phyloP scores from a whole-genome alignment of 148 eudicot genomes.

The Suaeda aralocaspica region DNA sequence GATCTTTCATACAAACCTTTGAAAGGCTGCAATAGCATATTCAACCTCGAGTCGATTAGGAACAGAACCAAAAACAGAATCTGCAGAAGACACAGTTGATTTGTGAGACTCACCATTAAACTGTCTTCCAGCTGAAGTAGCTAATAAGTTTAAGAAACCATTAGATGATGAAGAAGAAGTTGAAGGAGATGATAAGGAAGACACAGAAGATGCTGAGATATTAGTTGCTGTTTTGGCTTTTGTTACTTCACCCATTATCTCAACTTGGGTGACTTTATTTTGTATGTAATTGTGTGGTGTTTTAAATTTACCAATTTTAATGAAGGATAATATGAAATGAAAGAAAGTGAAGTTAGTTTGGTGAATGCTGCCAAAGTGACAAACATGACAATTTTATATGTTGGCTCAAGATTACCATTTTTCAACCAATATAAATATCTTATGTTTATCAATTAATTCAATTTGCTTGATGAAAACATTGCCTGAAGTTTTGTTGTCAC shows the following conservation, averaged over 20 bases:
- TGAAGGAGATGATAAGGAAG: background rate
- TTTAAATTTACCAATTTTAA: background rate
- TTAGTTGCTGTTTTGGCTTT: background rate
- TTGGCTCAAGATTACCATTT: too few species aligned
- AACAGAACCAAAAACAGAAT: slow-evolving; percentile 32
- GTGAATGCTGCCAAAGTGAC: background rate
- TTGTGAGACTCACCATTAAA: background rate
- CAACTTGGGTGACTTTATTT: background rate
- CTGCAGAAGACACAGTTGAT: slow-evolving; percentile 13
- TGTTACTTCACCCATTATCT: background rate
- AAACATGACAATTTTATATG: too few species aligned
- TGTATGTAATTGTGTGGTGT: background rate
- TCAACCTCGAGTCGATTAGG: slow-evolving; percentile 36
- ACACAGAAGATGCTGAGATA: background rate
- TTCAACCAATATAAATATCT: too few species aligned
- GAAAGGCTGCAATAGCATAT: slow-evolving; percentile 40
- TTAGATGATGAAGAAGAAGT: background rate
- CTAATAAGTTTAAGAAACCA: background rate
- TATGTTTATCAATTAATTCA: too few species aligned
- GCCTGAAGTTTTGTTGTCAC: too few species aligned
- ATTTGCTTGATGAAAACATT: too few species aligned
- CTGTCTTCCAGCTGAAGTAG: background rate
- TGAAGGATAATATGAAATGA: too few species aligned
- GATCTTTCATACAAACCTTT: slow-evolving; percentile 18
- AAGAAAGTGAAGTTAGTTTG: too few species aligned